phyloP scores from a whole-genome alignment of 805 yeast species.

The Saccharomyces kudriavzevii region DNA sequence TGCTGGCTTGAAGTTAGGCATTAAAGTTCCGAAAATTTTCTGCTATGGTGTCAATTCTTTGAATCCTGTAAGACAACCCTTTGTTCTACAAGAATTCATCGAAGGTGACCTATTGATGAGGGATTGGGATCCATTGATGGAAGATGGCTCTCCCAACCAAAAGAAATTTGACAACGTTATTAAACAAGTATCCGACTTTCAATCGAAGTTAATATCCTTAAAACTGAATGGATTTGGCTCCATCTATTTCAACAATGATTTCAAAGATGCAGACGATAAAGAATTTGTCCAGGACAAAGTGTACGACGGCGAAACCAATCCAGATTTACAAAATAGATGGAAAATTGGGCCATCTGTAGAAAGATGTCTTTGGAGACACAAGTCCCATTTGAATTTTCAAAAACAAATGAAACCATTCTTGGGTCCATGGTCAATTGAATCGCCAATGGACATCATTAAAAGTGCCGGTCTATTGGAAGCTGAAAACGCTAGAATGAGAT shows the following conservation, averaged over 20 bases:
- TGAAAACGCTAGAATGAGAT: constrained; percentile 47
- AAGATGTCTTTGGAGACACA: constrained; percentile 65
- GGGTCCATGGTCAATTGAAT: constrained; percentile 68
- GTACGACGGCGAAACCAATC: constrained; percentile 57
- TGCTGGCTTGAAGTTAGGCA: constrained; percentile 50
- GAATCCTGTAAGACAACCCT: constrained; percentile 66
- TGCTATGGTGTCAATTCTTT: constrained; percentile 52
- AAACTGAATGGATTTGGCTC: constrained; percentile 74
- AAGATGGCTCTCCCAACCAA: constrained; percentile 43
- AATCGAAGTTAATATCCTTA: constrained; percentile 44
- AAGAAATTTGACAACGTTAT: constrained; percentile 52
- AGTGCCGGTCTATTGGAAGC: constrained; percentile 61
- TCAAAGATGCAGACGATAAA: background rate
- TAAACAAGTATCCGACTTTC: constrained; percentile 64
- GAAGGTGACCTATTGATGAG: constrained; percentile 81
- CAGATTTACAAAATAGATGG: constrained; percentile 58
- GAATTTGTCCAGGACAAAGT: background rate
- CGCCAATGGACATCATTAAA: constrained; percentile 55
- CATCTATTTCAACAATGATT: constrained; percentile 46
- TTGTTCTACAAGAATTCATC: constrained; percentile 69
- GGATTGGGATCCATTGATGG: constrained; percentile 80
- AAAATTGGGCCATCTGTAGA: constrained; percentile 86
- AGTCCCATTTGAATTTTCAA: constrained; percentile 43
- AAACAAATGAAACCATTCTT: constrained; percentile 34
- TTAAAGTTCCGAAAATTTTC: constrained; percentile 66